Conservation (phyloP, 495 filamentous ascomycete species). For the Letharia columbiana region DNA sequence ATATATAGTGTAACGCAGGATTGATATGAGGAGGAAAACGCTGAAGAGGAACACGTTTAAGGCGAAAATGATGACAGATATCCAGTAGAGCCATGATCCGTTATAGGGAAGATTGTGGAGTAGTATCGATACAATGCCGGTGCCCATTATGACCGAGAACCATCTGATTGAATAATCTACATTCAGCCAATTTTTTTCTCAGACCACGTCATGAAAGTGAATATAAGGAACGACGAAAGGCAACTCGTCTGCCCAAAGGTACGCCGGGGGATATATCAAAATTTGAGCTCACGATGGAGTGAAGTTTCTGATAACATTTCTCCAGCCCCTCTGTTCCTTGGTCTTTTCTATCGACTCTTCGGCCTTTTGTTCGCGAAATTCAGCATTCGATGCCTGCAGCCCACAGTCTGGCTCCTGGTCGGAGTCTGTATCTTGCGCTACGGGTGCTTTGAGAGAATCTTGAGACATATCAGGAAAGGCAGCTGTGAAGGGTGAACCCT, state of each 20-base stretch:
- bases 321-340: conserved; percentile 10
- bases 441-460: no score
- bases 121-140: conserved; percentile 54
- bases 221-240: no score
- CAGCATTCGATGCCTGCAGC: not conserved
- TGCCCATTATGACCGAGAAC: conserved; percentile 56
- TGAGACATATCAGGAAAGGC: no score
- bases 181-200: no score
- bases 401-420: not conserved
- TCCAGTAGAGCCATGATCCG: conserved; percentile 42
- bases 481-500: no score
- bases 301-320: conserved; percentile 19
- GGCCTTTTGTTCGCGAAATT: not conserved
- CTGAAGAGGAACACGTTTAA: conserved; percentile 48
- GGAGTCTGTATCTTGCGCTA: no score
- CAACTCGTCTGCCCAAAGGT: no score
- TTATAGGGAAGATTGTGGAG: conserved; percentile 51
- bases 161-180: conserved; percentile 24
- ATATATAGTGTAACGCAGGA: conserved; percentile 50
- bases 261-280: no score
- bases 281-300: conserved; percentile 18
- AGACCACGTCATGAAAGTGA: no score
- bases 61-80: conserved; percentile 46
- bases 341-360: not conserved
- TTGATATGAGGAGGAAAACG: conserved; percentile 36